phyloP scores from a whole-genome alignment of 768 basidiomycete genomes.

The Hortiboletus flavorubellus region DNA sequence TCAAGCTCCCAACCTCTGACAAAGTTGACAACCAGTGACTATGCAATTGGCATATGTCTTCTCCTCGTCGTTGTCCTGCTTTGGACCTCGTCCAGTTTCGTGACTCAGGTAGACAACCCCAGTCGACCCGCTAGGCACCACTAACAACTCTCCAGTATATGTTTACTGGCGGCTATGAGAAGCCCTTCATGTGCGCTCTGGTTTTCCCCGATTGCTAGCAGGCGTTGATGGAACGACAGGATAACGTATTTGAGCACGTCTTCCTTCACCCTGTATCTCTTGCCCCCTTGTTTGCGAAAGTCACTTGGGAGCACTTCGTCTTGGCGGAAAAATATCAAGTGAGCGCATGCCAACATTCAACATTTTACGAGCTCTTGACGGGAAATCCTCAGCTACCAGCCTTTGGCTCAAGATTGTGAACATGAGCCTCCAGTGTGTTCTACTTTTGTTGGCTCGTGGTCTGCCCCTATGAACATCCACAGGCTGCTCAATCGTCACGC shows the following conservation, averaged over 20 bases:
- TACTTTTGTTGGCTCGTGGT: neutral
- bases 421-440: slow-evolving; percentile 20
- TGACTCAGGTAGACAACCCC: slow-evolving; percentile 61
- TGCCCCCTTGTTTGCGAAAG: slow-evolving; percentile 52
- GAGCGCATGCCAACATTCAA: neutral
- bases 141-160: slow-evolving; percentile 37
- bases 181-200: slow-evolving; percentile 75
- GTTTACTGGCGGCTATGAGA: slow-evolving; percentile 71
- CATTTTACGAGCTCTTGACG: neutral
- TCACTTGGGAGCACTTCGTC: slow-evolving; percentile 7
- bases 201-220: neutral
- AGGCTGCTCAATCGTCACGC: slow-evolving; percentile 8
- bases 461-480: neutral
- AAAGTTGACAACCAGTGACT: slow-evolving; percentile 31
- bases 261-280: slow-evolving; percentile 79
- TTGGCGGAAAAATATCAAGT: slow-evolving; percentile 7
- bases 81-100: slow-evolving; percentile 87
- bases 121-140: neutral
- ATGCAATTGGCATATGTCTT: slow-evolving; percentile 60
- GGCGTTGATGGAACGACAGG: slow-evolving; percentile 35
- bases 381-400: slow-evolving; percentile 22
- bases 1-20: slow-evolving; percentile 7
- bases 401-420: slow-evolving; percentile 18
- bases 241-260: slow-evolving; percentile 91
- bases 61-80: slow-evolving; percentile 75